Base-by-base conservation (phyloP, 2,329 filamentous ascomycete genomes). In the Sarocladium kiliense region DNA sequence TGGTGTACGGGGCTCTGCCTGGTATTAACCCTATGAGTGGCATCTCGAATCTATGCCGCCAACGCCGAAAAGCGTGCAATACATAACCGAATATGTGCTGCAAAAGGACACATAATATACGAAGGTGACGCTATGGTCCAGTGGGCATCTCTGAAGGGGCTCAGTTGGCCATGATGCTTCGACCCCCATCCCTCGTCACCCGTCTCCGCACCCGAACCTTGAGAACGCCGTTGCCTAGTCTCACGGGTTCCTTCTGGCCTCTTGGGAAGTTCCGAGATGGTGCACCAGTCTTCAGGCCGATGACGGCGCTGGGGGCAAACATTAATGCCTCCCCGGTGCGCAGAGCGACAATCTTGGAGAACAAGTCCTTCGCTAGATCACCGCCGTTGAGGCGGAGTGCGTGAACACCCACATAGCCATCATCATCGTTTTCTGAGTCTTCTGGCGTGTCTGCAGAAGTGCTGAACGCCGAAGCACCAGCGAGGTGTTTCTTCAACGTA, bases 251-350 rank as follows among this genome's bases (percentile, higher is more conserved):
- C 32, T 21, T 55, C 10, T 1, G 21, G 16, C 23, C 54, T n/a
- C 18, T 12, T 10, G 21, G n/a, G 26, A 12, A 32, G 12, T 32
- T 12, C 26, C 16, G 11, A 18, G 45, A 9, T 21, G n/a, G n/a
- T 30, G 30, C 27, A 12, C 14, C 3, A 26, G 27, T 2, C 26
- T 19, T 41, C 7, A 59, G 45, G 26, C 54, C 62, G 14, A 77
- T 57, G 1, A 76, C 62, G 0, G 75, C 75, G 36, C 67, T 76
- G 0, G 75, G 77, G 1, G 73, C 71, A 58, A 79, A 79, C 6
- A 79, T 47, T 2, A 79, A 62, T 1, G 75, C 76, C 55, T 79
- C 74, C 0, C 77, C 76, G 2, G 71, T 72, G 3, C 63, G 64
- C 11, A 79, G 65, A 4, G 63, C 60, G 9, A 78, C 71, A 37